Evolutionary conservation across 2,329 filamentous ascomycete species (phyloP).

Genomic region (Byssochlamys sp.): DNA sequence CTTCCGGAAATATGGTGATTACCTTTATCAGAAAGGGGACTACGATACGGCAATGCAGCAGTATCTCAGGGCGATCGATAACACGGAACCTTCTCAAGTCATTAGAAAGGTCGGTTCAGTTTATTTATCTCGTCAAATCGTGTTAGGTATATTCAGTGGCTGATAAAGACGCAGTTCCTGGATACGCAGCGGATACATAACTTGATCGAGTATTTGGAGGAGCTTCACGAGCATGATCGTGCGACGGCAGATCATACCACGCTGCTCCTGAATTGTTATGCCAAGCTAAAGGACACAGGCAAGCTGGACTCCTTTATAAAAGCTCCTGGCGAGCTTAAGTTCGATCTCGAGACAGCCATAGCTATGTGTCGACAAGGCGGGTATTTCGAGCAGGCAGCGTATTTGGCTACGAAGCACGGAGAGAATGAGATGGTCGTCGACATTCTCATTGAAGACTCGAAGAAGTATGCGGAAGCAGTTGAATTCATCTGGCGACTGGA

Average conservation of each 20-base stretch:
- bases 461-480: slow-evolving; percentile 77
- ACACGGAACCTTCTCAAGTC: slow-evolving; percentile 89
- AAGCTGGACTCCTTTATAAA: slow-evolving; percentile 97
- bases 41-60: slow-evolving; percentile 99
- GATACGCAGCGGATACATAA: slow-evolving; percentile 97
- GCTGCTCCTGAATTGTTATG: slow-evolving; percentile 88
- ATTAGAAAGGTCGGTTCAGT: slow-evolving; percentile 63
- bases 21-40: slow-evolving; percentile 86
- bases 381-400: slow-evolving; percentile 93
- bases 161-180: slow-evolving; percentile 54
- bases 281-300: slow-evolving; percentile 91
- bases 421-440: slow-evolving; percentile 91
- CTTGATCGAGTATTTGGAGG: slow-evolving; percentile 90
- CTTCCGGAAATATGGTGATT: slow-evolving; percentile 85
- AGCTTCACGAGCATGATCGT: slow-evolving; percentile 85
- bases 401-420: slow-evolving; percentile 84
- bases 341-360: slow-evolving; percentile 93
- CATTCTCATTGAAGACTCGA: slow-evolving; percentile 89
- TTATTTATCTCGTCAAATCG: slow-evolving; percentile 17
- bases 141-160: slow-evolving; percentile 7
- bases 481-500: slow-evolving; percentile 86
- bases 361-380: slow-evolving; percentile 94
- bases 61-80: slow-evolving; percentile 90
- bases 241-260: slow-evolving; percentile 95
- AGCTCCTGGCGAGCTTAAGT: slow-evolving; percentile 77